Base-by-base conservation (phyloP, 164 flowering plant species). In the Macadamia integrifolia region DNA sequence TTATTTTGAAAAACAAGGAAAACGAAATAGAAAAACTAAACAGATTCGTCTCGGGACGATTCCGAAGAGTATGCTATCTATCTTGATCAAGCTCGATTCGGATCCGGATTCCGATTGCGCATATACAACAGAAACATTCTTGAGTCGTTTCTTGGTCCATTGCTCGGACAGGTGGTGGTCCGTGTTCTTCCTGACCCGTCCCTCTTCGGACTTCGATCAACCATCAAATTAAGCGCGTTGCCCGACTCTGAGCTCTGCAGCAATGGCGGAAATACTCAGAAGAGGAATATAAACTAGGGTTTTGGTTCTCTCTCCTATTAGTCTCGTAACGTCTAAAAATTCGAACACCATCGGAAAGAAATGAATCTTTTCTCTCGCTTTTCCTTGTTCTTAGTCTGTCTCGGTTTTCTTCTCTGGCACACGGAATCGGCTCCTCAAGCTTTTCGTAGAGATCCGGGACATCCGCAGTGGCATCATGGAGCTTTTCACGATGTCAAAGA, bases 391-490 rank as follows among this genome's bases (percentile, higher is more conserved):
- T 4, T 60, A 11, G 13, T 63, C 5, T 63, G 35, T 31, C 31
- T 62, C 42, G 13, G 30, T 56, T 44, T 73, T 1, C 67, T 75
- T 63, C 72, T 77, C 29, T n/a, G 59, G 6, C 32, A 23, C 31
- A 77, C 82, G 14, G 83, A 80, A 66, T 85, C 92, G 15, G 91
- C 86, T 10, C 84, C 80, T 11, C 81, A 88, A 73, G 82, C 96
- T 11, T 94, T 92, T 75, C 73, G 90, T 62, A 69, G 95, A 76
- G 97, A 88, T 76, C 95, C 96, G 14, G 97, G 95, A 1, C 95
- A 88, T 48, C 86, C 93, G 42, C 92, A 90, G 72, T 94, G 97
- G 97, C 97, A 94, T 77, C 99, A 94, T 65, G 82, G 96, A 1
- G 99, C 97, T 29, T 94, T 94, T 67, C 97, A 87, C 43, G 97